Evolutionary conservation across 108 stramenopile genomes (phyloP).

Genomic region (Nitzschia sp.): DNA sequence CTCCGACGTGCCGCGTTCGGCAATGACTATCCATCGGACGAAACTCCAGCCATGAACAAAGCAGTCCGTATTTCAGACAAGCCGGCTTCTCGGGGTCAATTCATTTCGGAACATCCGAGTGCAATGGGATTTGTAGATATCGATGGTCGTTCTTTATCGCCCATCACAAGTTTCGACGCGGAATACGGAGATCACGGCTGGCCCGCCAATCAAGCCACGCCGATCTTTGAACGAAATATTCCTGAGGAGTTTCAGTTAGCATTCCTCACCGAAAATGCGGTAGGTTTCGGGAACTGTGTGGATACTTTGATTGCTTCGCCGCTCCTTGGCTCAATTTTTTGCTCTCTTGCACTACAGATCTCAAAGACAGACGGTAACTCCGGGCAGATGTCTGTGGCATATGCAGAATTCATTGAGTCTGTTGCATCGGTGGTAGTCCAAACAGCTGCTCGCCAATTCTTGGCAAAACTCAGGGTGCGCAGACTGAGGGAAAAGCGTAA

Average conservation of each 20-base stretch:
- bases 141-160: conserved; percentile 11
- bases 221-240: conserved; percentile 9
- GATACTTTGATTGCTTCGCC: not conserved
- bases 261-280: not conserved
- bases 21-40: conserved; percentile 17
- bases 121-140: conserved; percentile 18
- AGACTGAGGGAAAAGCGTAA: not conserved
- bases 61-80: not conserved
- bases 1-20: too few relatives aligned
- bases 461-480: conserved; percentile 52
- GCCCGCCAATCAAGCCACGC: not conserved
- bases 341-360: conserved; percentile 4
- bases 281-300: not conserved
- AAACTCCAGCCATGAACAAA: conserved; percentile 11
- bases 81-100: conserved; percentile 2
- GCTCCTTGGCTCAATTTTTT: not conserved
- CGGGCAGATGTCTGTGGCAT: conserved; percentile 21
- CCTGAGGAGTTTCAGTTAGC: conserved; percentile 13
- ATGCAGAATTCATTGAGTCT: conserved; percentile 61
- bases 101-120: conserved; percentile 7
- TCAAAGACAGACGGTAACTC: not conserved
- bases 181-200: not conserved
- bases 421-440: conserved; percentile 85
- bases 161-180: not conserved
- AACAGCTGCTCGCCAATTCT: conserved; percentile 59